Conservation (phyloP, 2,329 filamentous ascomycete species). For the Neopestalotiopsis sp. region DNA sequence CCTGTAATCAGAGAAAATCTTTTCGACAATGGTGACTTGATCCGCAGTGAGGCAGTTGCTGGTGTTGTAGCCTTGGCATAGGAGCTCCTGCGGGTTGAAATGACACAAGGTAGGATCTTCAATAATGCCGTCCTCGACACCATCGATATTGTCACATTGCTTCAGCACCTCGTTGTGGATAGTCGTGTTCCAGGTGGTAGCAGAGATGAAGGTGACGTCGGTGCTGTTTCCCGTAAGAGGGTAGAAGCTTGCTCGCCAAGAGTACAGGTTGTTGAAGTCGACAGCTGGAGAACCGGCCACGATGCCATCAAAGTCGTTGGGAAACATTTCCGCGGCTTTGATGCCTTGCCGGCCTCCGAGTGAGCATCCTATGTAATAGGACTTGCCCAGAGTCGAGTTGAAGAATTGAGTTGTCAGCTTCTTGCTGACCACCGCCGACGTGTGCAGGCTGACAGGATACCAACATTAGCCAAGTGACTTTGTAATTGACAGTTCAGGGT, state of each 20-base stretch:
- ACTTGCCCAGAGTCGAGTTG: conserved; percentile 38
- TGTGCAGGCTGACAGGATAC: conserved; percentile 39
- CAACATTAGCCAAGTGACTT: neutral
- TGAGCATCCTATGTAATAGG: conserved; percentile 63
- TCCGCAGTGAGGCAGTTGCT: conserved; percentile 45
- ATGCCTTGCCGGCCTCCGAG: conserved; percentile 63
- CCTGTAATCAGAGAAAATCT: conserved; percentile 46
- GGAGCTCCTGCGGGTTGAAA: conserved; percentile 38
- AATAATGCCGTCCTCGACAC: conserved; percentile 45
- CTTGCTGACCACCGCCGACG: conserved; percentile 53
- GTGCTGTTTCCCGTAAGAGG: conserved; percentile 38
- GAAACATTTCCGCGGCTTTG: conserved; percentile 55
- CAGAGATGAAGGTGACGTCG: conserved; percentile 14
- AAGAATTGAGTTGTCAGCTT: conserved; percentile 54
- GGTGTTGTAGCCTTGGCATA: conserved; percentile 35
- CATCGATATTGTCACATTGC: conserved; percentile 48
- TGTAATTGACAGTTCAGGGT: neutral
- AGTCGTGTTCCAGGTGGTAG: conserved; percentile 34
- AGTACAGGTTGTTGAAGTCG: conserved; percentile 37
- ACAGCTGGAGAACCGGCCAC: conserved; percentile 51
- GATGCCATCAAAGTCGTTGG: conserved; percentile 62
- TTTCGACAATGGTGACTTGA: conserved; percentile 48
- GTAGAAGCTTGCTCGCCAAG: conserved; percentile 47
- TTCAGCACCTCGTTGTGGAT: conserved; percentile 37
- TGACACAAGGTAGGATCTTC: conserved; percentile 43